Evolutionary conservation across 2,329 filamentous ascomycete genomes (phyloP).

Genomic region (Exophiala sideris): DNA sequence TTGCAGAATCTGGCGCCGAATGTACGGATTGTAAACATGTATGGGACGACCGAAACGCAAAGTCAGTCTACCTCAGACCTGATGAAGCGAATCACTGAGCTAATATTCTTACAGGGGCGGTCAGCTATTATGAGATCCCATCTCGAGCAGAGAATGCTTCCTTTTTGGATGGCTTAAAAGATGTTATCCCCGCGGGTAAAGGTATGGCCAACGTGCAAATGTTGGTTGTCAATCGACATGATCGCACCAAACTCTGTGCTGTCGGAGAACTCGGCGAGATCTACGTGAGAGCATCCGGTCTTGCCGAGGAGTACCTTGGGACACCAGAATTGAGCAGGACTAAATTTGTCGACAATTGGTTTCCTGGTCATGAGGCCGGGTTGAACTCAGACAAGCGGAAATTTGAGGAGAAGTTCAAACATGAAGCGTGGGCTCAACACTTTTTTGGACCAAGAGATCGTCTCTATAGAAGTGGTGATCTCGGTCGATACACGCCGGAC

Average conservation of each 20-base stretch:
- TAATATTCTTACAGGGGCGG: conserved; percentile 43
- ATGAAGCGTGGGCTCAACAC: conserved; percentile 72
- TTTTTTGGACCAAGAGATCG: conserved; percentile 82
- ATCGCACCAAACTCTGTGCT: conserved; percentile 66
- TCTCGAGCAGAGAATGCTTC: conserved; percentile 61
- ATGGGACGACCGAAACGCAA: conserved; percentile 82
- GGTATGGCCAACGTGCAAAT: conserved; percentile 90
- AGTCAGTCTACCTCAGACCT: conserved; percentile 36
- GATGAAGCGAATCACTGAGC: no score
- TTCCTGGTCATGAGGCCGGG: conserved; percentile 71
- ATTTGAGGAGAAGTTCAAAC: conserved; percentile 44
- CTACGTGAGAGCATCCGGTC: conserved; percentile 74
- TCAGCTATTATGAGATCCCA: conserved; percentile 78
- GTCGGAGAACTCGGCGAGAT: conserved; percentile 83
- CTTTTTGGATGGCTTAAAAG: conserved; percentile 62
- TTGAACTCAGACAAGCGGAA: conserved; percentile 58
- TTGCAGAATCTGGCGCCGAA: conserved; percentile 75
- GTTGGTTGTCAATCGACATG: conserved; percentile 71
- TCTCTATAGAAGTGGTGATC: conserved; percentile 81
- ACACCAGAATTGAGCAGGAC: conserved; percentile 60
- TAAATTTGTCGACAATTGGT: conserved; percentile 86
- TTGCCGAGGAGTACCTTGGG: conserved; percentile 77
- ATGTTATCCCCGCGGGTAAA: conserved; percentile 76
- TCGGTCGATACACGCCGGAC: conserved; percentile 69
- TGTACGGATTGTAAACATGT: conserved; percentile 77